Evolutionary conservation across 1,139 yeast species (phyloP), one percentile per base, ranked within the genome.

Genomic region (Kluyveromyces sp.): DNA sequence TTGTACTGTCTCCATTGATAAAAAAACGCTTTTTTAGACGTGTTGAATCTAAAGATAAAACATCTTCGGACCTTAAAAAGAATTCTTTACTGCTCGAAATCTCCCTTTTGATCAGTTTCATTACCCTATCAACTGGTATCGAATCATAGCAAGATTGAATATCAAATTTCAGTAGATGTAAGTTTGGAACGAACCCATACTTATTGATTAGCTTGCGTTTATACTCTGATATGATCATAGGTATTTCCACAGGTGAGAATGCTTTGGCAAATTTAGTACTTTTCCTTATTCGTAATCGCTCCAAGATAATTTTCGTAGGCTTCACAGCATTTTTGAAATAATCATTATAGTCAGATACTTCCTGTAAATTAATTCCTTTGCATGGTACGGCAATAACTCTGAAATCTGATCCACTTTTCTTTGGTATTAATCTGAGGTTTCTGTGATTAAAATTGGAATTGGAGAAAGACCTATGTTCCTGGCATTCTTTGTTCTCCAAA

Each of bases 91-190:
- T 55, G 25, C 47, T 37, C 5, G 46, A 34, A 2, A 67, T 39
- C 21, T 56, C 42, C 2, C 46, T 26, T 1, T 48, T 39, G 0
- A 69, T 37, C 3, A 61, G 48, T 3, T 65, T 56, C 3, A 71
- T 51, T 1, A 83, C 74, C 47, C 69, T 69, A 0, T 59, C 57
- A 40, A 77, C 78, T 4, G 88, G 82, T 25, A 90, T 70, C 3
- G 81, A 77, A 57, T 92, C 97, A 60, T 82, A 92, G 48, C 97
- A 89, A 15, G 81, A 75, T 48, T 74, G 73, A 58, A 87, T 79
- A 60, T 92, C 98, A 59, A 88, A 84, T 55, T 86, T 87, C 34
- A 83, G 69, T 37, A 77, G 74, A 57, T 69, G 76, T 1, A 83
- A 56, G 7, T 56, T 48, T 0, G 79, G 79, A 1, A 74, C 28